A percentile compares a stretch with the other conserved stretches of the same genome.
These are phyloP conservation scores for Debaryomyces psychrophilus DNA, from an alignment of 1,139 yeast genomes.

Conservation along the genomic window DNA sequence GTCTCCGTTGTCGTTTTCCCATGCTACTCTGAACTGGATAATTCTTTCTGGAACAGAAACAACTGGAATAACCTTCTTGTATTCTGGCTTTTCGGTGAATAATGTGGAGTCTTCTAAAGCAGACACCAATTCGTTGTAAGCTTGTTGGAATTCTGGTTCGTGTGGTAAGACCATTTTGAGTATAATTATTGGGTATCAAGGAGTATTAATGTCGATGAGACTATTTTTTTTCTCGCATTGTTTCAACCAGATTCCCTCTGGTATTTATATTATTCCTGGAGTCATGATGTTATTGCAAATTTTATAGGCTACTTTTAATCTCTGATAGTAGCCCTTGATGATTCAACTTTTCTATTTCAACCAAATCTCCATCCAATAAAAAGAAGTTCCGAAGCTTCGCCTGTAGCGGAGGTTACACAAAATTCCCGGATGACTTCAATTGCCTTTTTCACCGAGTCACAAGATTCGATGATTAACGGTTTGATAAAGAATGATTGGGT, in stretches of 20 bases:
- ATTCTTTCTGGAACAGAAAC: slow-evolving; percentile 95
- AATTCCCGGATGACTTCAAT: not conserved
- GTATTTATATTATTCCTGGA: slow-evolving; percentile 4
- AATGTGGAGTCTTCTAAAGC: slow-evolving; percentile 91
- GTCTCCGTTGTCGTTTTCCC: slow-evolving; percentile 96
- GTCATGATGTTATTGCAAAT: not conserved
- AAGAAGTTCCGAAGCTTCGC: slow-evolving; percentile 3
- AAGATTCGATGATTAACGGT: slow-evolving; percentile 2
- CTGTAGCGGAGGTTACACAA: slow-evolving; percentile 10
- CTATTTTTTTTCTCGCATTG: too few species aligned
- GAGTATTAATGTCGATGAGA: not conserved
- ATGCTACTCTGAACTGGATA: slow-evolving; percentile 93
- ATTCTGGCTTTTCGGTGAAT: slow-evolving; percentile 86
- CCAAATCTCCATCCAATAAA: slow-evolving; percentile 12
- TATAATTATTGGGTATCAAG: not conserved
- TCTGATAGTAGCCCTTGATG: slow-evolving; percentile 10
- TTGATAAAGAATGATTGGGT: slow-evolving; percentile 7
- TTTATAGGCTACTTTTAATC: slow-evolving; percentile 1
- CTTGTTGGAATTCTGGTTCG: slow-evolving; percentile 99
- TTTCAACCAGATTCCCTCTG: not conserved
- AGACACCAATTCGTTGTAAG: slow-evolving; percentile 87
- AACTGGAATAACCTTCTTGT: slow-evolving; percentile 85
- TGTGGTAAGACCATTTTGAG: slow-evolving; percentile 55
- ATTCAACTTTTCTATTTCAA: slow-evolving; percentile 1
- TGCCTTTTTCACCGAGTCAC: not conserved